phyloP scores from a whole-genome alignment of 140 eudicot species.

The Flaveria floridana region DNA sequence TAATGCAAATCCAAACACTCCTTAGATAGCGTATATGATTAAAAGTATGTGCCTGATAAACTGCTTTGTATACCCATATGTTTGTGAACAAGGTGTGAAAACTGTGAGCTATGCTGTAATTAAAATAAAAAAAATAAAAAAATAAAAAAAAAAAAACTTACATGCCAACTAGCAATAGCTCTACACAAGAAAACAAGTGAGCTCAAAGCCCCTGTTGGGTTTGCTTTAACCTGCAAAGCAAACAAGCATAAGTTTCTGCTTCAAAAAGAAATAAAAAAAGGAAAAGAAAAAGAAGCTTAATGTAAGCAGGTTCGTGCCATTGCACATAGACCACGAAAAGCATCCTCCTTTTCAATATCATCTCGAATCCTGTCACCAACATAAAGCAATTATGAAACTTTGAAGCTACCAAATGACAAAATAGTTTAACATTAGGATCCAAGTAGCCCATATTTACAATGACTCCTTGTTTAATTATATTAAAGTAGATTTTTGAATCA shows the following conservation, averaged over 20 bases:
- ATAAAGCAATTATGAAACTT: conserved; percentile 1
- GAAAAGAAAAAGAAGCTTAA: background rate
- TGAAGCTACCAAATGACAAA: background rate
- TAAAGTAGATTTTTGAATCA: background rate
- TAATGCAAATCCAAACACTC: background rate
- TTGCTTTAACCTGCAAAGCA: conserved; percentile 71
- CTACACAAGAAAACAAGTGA: conserved; percentile 75
- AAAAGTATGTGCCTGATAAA: background rate
- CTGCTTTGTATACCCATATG: background rate
- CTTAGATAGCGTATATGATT: background rate
- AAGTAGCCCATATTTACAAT: background rate
- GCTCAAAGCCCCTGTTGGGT: conserved; percentile 82
- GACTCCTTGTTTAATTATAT: background rate
- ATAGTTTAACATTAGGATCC: background rate
- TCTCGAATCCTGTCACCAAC: conserved; percentile 80
- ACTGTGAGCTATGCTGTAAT: background rate
- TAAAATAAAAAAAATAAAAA: background rate
- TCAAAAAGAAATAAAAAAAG: conserved; percentile 7
- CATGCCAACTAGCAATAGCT: conserved; percentile 99
- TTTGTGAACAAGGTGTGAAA: background rate
- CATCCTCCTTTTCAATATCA: conserved; percentile 93
- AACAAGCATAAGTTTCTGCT: conserved; percentile 10
- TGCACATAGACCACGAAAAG: conserved; percentile 89
- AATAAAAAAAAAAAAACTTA: conserved; percentile 23
- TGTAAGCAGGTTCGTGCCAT: conserved; percentile 41